Conservation (phyloP, 352 stramenopile genomes). For the Phytophthora palmivora region DNA sequence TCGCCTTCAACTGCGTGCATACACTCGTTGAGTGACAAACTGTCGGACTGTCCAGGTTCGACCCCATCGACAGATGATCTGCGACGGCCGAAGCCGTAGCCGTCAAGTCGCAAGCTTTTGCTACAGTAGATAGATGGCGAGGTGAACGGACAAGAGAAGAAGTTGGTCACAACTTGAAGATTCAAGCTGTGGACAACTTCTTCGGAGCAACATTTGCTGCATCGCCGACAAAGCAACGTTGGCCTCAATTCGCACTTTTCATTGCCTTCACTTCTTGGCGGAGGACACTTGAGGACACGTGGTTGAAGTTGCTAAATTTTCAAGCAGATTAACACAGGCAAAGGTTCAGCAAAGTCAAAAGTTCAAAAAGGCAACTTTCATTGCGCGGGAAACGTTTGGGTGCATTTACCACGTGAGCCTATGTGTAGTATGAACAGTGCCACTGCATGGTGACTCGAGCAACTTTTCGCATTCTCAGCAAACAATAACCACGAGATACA, state of each 20-base stretch:
- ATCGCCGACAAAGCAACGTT: not conserved
- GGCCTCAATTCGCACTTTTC: not conserved
- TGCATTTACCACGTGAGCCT: not conserved
- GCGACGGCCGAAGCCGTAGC: constrained; percentile 22
- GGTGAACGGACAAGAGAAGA: constrained; percentile 1
- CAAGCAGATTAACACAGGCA: not conserved
- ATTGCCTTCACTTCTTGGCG: too few species aligned
- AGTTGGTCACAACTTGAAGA: not conserved
- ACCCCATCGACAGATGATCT: constrained; percentile 28
- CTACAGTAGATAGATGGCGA: constrained; percentile 4
- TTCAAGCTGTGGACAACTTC: not conserved
- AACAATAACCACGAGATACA: not conserved
- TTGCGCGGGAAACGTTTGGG: constrained; percentile 10
- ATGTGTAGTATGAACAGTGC: too few species aligned
- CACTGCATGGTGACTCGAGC: not conserved
- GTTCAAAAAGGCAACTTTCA: constrained; percentile 9
- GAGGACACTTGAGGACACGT: constrained; percentile 9
- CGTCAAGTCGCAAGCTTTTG: constrained; percentile 20
- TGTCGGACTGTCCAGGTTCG: constrained; percentile 24
- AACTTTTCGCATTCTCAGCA: not conserved
- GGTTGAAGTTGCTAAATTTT: constrained; percentile 15
- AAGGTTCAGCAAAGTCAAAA: not conserved
- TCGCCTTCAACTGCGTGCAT: not conserved
- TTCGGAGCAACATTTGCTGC: not conserved
- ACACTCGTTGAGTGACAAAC: constrained; percentile 8